Conservation (phyloP, 192 early-diverging fungal genomes). For the Entrophospora sp. region DNA sequence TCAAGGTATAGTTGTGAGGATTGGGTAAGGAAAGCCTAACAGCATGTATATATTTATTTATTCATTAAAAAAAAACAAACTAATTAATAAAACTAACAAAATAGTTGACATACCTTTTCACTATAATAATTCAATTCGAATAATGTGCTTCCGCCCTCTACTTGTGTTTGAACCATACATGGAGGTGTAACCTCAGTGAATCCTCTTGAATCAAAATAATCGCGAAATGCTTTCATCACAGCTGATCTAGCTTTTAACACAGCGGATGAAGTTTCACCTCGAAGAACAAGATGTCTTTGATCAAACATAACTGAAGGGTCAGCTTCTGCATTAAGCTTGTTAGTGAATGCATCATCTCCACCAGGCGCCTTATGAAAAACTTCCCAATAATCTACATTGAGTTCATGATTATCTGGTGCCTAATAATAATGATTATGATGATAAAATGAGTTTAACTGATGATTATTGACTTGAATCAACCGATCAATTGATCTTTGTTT, state of each 20-base stretch:
- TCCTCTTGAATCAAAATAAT: conserved; percentile 72
- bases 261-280: conserved; percentile 80
- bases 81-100: background rate
- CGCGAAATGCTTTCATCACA: conserved; percentile 91
- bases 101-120: conserved; percentile 48
- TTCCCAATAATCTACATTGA: conserved; percentile 93
- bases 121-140: conserved; percentile 97
- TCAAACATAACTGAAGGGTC: conserved; percentile 82
- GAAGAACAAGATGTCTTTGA: conserved; percentile 94
- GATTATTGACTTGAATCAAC: too few relatives aligned
- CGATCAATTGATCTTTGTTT: background rate
- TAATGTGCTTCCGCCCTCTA: conserved; percentile 94
- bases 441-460: too few relatives aligned
- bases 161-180: conserved; percentile 98
- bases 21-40: conserved; percentile 91
- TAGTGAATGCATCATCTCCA: conserved; percentile 87
- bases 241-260: conserved; percentile 80
- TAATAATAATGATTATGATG: too few relatives aligned
- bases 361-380: conserved; percentile 87
- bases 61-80: conserved; percentile 17
- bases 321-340: conserved; percentile 83
- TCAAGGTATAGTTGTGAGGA: conserved; percentile 98
- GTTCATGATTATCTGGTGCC: conserved; percentile 96
- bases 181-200: conserved; percentile 95
- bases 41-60: background rate